Evolutionary conservation across 495 filamentous ascomycete genomes (phyloP), one percentile per base, ranked within the genome.

Genomic region (Oleoguttula mirabilis): DNA sequence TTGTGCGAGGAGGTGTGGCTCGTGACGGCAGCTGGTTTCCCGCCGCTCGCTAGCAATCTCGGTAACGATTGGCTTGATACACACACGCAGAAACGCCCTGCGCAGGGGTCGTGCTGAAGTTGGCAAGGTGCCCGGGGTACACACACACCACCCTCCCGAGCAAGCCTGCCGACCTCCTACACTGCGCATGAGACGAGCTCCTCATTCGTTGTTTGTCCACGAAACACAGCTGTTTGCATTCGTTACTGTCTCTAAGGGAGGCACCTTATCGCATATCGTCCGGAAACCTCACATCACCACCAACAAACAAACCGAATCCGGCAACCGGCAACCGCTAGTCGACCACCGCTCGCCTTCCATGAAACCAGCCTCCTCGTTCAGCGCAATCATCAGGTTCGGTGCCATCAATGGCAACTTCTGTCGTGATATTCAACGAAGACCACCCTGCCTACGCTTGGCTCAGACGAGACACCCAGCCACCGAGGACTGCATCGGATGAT

Each of bases 401-500:
- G 24, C 47, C 42, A 51, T 52, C 51, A 48, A 62, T 62, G 59
- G 51, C 55, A 46, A 48, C 39, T 50, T 39, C 52, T 48, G 55
- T 49, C 52, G 48, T 40, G 41, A 48, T 50, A 51, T 50, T 36
- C 51, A 50, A 35, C 57, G 45, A 36, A 31, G 47, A 43, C 41
- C 51, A 32, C 47, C 47, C 39, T 48, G 52, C 39, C 48, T 46
- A 6, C 39, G 57, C 14, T 34, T 56, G 41, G 43, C 41, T 32
- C 55, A 55, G 49, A 59, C 57, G 37, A 52, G 52, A 32, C 47
- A 54, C 31, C 57, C 53, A 27, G 51, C 54, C 22, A 48, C 48
- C 40, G 54, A 60, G 35, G 54, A 60, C 55, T 59, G 57, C 55
- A 31, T 52, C 40, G 55, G 54, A 24, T 60, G 52, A 60, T 35